A percentile compares a stretch with the other conserved stretches of the same genome.
Conservation (phyloP, 2,329 filamentous ascomycete species). For the Penicillium janthinellum region DNA sequence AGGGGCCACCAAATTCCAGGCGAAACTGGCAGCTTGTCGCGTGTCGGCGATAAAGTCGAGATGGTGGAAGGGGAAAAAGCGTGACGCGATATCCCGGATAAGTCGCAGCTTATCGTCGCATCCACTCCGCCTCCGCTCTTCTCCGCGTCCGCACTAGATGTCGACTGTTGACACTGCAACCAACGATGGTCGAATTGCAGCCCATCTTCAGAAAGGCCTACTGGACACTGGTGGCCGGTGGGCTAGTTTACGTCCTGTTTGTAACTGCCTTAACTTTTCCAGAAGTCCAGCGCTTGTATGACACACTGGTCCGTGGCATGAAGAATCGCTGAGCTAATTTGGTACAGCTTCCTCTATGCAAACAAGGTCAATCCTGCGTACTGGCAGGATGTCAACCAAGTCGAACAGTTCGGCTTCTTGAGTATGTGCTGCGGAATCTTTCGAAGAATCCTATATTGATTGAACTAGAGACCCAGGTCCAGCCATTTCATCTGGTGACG, state of each 20-base stretch:
- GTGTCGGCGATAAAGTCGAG: neutral
- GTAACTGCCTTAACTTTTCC: conserved; percentile 68
- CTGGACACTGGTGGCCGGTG: conserved; percentile 59
- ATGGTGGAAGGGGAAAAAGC: conserved; percentile 21
- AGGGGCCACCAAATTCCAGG: neutral
- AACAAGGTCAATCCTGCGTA: conserved; percentile 74
- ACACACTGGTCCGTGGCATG: conserved; percentile 7
- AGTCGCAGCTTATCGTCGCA: conserved; percentile 12
- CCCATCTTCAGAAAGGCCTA: conserved; percentile 56
- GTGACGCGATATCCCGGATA: conserved; percentile 15
- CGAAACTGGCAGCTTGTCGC: neutral
- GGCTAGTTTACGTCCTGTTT: conserved; percentile 67
- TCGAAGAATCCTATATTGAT: conserved; percentile 17
- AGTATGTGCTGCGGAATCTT: conserved; percentile 54
- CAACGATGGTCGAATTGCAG: conserved; percentile 42
- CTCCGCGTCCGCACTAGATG: conserved; percentile 1
- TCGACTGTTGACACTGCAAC: conserved; percentile 2
- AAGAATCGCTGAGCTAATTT: neutral
- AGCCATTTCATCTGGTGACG: conserved; percentile 76
- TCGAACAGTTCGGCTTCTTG: conserved; percentile 83
- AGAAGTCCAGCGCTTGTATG: conserved; percentile 78
- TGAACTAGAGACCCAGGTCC: conserved; percentile 75
- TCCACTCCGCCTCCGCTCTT: conserved; percentile 11
- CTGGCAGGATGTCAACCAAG: conserved; percentile 72
- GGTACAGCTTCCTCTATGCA: conserved; percentile 74